A percentile compares a stretch with the other conserved stretches of the same genome.
Evolutionary conservation across 257 asterid genomes (phyloP).

Genomic region (Solanum ossicruentum): DNA sequence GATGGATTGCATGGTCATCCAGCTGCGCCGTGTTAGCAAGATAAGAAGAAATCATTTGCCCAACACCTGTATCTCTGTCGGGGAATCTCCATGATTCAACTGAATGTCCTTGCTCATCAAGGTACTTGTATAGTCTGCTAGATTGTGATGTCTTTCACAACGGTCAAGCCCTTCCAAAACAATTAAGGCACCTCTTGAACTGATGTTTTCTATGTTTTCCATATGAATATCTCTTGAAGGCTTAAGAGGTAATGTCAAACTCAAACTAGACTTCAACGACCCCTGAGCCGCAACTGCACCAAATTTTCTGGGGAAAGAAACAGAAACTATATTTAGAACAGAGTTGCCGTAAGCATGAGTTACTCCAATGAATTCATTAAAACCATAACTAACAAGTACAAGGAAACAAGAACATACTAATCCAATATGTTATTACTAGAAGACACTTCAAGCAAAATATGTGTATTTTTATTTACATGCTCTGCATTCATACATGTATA

Average conservation of each 20-base stretch:
- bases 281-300: not conserved
- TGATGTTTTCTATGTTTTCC: slow-evolving; percentile 33
- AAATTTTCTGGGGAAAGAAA: not conserved
- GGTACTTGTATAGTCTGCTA: slow-evolving; percentile 38
- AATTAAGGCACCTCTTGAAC: slow-evolving; percentile 73
- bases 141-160: slow-evolving; percentile 81
- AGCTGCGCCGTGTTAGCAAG: slow-evolving; percentile 57
- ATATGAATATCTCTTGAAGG: slow-evolving; percentile 37
- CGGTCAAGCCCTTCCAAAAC: slow-evolving; percentile 88
- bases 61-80: slow-evolving; percentile 78
- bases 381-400: not conserved
- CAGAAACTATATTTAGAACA: not conserved
- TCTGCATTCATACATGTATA: not conserved
- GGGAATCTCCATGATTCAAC: slow-evolving; percentile 90
- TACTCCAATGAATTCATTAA: not conserved
- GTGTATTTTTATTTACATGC: not conserved
- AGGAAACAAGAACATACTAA: not conserved
- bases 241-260: slow-evolving; percentile 28
- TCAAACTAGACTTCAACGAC: slow-evolving; percentile 8
- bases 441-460: not conserved
- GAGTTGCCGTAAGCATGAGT: not conserved
- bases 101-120: slow-evolving; percentile 52
- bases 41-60: slow-evolving; percentile 88
- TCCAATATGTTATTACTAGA: not conserved
- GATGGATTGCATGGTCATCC: slow-evolving; percentile 82